Evolutionary conservation across 1,284 basidiomycete genomes (phyloP).

Genomic region (Xanthoconium separans): DNA sequence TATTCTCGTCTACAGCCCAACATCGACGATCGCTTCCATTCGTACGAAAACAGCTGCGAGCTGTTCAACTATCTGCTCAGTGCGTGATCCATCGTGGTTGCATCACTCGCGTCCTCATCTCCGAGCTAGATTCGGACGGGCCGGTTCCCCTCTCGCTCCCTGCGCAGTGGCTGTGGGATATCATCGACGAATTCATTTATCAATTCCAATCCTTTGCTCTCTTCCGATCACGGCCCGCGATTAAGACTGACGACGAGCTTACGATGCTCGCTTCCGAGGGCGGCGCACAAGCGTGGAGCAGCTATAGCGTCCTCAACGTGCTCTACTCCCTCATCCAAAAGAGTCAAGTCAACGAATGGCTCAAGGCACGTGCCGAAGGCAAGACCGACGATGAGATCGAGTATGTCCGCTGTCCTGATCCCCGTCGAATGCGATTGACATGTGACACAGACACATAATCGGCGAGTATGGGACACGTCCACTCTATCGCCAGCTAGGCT

Average conservation of each 20-base stretch:
- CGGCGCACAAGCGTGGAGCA: constrained; percentile 83
- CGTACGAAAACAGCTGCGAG: constrained; percentile 98
- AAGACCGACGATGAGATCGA: constrained; percentile 80
- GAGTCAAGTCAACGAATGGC: constrained; percentile 92
- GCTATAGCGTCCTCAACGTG: constrained; percentile 96
- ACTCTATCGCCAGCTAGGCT: constrained; percentile 95
- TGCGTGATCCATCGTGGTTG: constrained; percentile 31
- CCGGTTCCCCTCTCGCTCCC: constrained; percentile 92
- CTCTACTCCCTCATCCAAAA: constrained; percentile 98
- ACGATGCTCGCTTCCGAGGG: constrained; percentile 73
- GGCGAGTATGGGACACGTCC: constrained; percentile 91
- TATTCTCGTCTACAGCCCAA: constrained; percentile 95
- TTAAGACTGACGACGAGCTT: constrained; percentile 90
- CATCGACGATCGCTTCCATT: constrained; percentile 97
- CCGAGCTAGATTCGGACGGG: constrained; percentile 79
- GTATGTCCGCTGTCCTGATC: constrained; percentile 44
- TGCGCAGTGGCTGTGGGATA: constrained; percentile 99
- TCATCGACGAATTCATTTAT: constrained; percentile 99
- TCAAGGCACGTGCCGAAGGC: constrained; percentile 78
- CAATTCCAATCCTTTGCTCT: constrained; percentile 97
- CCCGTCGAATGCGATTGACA: constrained; percentile 1
- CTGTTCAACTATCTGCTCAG: constrained; percentile 94
- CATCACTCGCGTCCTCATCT: background rate
- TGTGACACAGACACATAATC: constrained; percentile 65
- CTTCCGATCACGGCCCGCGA: constrained; percentile 79